Evolutionary conservation across 1,284 basidiomycete species (phyloP).

Genomic region (Malassezia restricta): DNA sequence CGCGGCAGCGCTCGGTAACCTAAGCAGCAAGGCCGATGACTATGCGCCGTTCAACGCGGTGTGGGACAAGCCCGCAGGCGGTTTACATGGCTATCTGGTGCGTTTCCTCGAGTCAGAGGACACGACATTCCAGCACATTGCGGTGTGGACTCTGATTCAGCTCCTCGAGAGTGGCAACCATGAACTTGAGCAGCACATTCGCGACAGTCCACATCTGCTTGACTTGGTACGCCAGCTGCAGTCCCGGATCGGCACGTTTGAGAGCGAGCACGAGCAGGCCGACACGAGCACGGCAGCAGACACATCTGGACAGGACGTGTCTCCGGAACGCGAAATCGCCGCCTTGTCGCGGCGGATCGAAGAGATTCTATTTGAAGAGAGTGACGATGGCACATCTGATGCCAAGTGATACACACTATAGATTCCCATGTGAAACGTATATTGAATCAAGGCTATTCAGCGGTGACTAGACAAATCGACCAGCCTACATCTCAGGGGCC

Average conservation of each 20-base stretch:
- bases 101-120: constrained; percentile 87
- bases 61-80: constrained; percentile 94
- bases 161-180: constrained; percentile 79
- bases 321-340: constrained; percentile 40
- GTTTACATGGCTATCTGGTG: constrained; percentile 87
- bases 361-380: constrained; percentile 33
- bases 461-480: background rate
- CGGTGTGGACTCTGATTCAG: constrained; percentile 87
- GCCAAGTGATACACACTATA: background rate
- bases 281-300: constrained; percentile 17
- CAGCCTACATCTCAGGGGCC: constrained; percentile 13
- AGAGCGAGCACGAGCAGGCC: constrained; percentile 16
- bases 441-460: background rate
- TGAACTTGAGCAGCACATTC: constrained; percentile 44
- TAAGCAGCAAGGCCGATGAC: constrained; percentile 85
- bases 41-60: constrained; percentile 96
- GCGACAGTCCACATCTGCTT: constrained; percentile 30
- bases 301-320: constrained; percentile 27
- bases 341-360: constrained; percentile 35
- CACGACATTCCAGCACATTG: constrained; percentile 99
- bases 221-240: constrained; percentile 35
- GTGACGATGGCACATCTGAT: constrained; percentile 2
- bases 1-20: constrained; percentile 89
- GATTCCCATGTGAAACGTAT: background rate
- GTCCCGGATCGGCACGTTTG: constrained; percentile 5